Evolutionary conservation across 768 basidiomycete genomes (phyloP).

Genomic region (Hericium rajendrae): DNA sequence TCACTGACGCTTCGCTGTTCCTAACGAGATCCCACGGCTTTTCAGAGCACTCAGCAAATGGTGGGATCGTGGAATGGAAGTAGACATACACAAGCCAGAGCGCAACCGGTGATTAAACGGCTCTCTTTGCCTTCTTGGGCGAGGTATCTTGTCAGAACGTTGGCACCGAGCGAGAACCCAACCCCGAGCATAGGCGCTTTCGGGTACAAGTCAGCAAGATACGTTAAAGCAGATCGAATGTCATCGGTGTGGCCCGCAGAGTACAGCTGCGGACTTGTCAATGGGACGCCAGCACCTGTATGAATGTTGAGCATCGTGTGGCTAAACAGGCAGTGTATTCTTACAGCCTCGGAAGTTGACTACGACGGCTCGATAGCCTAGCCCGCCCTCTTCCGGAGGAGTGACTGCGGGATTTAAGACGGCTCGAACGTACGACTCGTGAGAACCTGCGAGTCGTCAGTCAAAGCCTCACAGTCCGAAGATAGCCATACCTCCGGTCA

Average conservation of each 20-base stretch:
- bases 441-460: slow-evolving; percentile 44
- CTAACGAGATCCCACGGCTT: slow-evolving; percentile 42
- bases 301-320: slow-evolving; percentile 8
- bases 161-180: slow-evolving; percentile 91
- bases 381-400: slow-evolving; percentile 66
- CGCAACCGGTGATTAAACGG: slow-evolving; percentile 56
- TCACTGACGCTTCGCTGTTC: slow-evolving; percentile 26
- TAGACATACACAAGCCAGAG: slow-evolving; percentile 61
- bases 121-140: slow-evolving; percentile 68
- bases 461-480: slow-evolving; percentile 1
- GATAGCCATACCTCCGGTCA: slow-evolving; percentile 30
- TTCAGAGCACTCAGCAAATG: slow-evolving; percentile 1
- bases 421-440: slow-evolving; percentile 85
- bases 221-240: slow-evolving; percentile 69
- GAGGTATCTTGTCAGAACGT: slow-evolving; percentile 81
- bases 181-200: slow-evolving; percentile 75
- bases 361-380: slow-evolving; percentile 85
- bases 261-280: slow-evolving; percentile 78
- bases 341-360: slow-evolving; percentile 89
- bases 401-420: slow-evolving; percentile 66
- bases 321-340: slow-evolving; percentile 16
- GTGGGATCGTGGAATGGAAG: slow-evolving; percentile 9
- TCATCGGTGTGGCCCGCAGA: slow-evolving; percentile 89
- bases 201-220: slow-evolving; percentile 66
- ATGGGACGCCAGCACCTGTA: slow-evolving; percentile 73